Evolutionary conservation across 805 yeast genomes (phyloP).

Genomic region (Saccharomyces mikatae): DNA sequence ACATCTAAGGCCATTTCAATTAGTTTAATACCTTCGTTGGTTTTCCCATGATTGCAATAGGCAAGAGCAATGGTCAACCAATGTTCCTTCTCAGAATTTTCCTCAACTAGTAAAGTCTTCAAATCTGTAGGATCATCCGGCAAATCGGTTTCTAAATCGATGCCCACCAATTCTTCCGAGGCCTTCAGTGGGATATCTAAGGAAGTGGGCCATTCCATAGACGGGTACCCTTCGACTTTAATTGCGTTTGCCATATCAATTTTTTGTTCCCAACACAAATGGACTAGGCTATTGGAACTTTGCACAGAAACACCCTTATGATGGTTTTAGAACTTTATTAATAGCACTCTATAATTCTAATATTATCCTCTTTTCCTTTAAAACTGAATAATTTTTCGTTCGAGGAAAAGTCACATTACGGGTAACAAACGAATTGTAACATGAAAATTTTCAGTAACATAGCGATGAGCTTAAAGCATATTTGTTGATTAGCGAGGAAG

Average conservation of each 20-base stretch:
- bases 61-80: slow-evolving; percentile 84
- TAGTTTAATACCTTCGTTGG: slow-evolving; percentile 57
- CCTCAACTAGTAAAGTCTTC: slow-evolving; percentile 69
- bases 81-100: slow-evolving; percentile 62
- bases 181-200: slow-evolving; percentile 62
- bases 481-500: not conserved
- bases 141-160: slow-evolving; percentile 71
- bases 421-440: not conserved
- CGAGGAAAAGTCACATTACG: not conserved
- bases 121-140: slow-evolving; percentile 88
- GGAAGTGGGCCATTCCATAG: slow-evolving; percentile 26
- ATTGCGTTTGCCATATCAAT: not conserved
- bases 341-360: no score
- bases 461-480: not conserved
- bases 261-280: not conserved
- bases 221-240: slow-evolving; percentile 18
- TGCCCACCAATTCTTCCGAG: slow-evolving; percentile 76
- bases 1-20: slow-evolving; percentile 50
- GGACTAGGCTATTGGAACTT: not conserved
- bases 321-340: no score
- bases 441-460: not conserved
- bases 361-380: not conserved
- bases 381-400: not conserved
- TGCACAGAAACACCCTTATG: not conserved
- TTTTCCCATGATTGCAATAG: slow-evolving; percentile 54